Percentiles rank a stretch among this genome's conserved stretches.
These are phyloP conservation scores for Parasitella parasitica DNA, from an alignment of 371 early-diverging fungal genomes.

Conservation along the genomic window DNA sequence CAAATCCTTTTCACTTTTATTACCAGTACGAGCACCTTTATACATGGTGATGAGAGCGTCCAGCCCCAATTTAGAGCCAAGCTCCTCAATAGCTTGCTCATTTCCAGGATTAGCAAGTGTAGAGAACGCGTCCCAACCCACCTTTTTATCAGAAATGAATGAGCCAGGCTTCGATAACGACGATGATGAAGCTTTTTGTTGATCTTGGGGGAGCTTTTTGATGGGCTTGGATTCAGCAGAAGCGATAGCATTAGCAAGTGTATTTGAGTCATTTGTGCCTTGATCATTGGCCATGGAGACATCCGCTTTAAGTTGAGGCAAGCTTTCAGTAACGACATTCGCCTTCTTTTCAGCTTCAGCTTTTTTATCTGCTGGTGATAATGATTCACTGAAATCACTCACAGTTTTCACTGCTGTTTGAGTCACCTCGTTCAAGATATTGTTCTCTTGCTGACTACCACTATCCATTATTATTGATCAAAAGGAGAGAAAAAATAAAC, in stretches of 20 bases:
- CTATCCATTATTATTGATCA: background rate
- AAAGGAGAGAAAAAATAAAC: conserved; percentile 4
- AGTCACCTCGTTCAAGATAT: conserved; percentile 7
- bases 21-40: conserved; percentile 14
- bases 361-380: conserved; percentile 22
- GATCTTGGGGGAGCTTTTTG: background rate
- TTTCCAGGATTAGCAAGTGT: conserved; percentile 36
- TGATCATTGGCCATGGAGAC: conserved; percentile 19
- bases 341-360: conserved; percentile 18
- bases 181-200: background rate
- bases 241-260: conserved; percentile 6
- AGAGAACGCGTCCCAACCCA: conserved; percentile 42
- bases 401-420: conserved; percentile 6
- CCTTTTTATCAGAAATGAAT: conserved; percentile 12
- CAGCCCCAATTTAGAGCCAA: conserved; percentile 18
- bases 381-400: conserved; percentile 6
- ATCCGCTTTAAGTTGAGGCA: conserved; percentile 11
- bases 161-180: too few relatives aligned
- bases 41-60: conserved; percentile 19
- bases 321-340: conserved; percentile 20
- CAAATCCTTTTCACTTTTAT: conserved; percentile 18
- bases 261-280: conserved; percentile 20
- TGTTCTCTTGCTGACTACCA: conserved; percentile 6
- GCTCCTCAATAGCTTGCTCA: conserved; percentile 12
- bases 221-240: conserved; percentile 21